These are phyloP conservation scores for Abrus pulchellus DNA, from an alignment of 306 rosid species.

Conservation along the genomic window DNA sequence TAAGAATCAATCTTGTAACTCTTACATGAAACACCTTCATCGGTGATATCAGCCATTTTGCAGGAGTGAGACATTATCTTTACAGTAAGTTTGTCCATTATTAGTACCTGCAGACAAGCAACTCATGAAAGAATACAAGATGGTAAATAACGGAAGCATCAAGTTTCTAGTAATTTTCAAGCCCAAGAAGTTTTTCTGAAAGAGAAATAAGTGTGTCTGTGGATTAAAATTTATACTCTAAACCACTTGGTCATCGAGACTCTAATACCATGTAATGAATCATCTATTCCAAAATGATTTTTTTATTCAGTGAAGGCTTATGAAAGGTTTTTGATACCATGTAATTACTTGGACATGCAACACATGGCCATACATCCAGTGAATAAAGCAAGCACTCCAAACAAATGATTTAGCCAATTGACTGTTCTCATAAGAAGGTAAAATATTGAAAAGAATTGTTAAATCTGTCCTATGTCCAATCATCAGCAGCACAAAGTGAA, in stretches of 20 bases:
- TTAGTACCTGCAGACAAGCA: constrained; percentile 74
- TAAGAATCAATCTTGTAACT: constrained; percentile 36
- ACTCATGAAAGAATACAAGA: constrained; percentile 40
- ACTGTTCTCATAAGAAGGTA: constrained; percentile 3
- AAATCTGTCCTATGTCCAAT: constrained; percentile 24
- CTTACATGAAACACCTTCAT: constrained; percentile 98
- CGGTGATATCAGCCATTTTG: constrained; percentile 98
- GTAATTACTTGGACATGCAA: constrained; percentile 24
- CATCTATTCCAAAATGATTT: neutral
- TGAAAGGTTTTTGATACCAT: constrained; percentile 19
- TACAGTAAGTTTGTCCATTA: constrained; percentile 94
- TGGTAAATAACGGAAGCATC: constrained; percentile 29
- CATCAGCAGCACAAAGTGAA: constrained; percentile 34
- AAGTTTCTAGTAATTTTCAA: constrained; percentile 29
- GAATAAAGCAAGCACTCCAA: constrained; percentile 19
- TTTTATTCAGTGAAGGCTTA: neutral
- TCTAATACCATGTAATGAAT: neutral
- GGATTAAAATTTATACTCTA: constrained; percentile 4
- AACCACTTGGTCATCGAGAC: no score
- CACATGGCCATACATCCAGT: constrained; percentile 17
- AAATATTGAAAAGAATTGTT: neutral
- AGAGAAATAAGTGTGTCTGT: neutral
- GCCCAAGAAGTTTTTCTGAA: constrained; percentile 16
- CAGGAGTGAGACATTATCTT: constrained; percentile 96
- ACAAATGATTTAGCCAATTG: neutral